phyloP scores from a whole-genome alignment of 345 rosid genomes.

The Murraya paniculata region DNA sequence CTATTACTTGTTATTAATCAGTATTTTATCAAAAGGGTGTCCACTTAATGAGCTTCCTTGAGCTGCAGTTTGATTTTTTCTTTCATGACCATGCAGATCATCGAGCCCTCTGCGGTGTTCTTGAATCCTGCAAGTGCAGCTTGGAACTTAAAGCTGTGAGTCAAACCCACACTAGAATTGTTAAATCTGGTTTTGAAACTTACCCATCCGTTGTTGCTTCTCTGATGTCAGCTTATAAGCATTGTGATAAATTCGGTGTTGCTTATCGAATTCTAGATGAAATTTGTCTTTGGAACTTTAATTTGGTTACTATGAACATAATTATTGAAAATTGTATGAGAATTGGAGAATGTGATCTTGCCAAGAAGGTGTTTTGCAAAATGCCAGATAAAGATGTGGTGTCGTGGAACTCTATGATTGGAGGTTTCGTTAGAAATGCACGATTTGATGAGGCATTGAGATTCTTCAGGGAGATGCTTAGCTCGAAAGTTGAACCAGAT shows the following conservation, averaged over 20 bases:
- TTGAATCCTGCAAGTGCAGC: constrained; percentile 48
- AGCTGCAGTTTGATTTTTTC: not conserved
- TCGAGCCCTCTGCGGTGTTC: constrained; percentile 31
- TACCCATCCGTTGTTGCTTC: constrained; percentile 52
- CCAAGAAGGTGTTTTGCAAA: constrained; percentile 51
- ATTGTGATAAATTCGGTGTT: constrained; percentile 29
- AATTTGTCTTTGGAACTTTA: constrained; percentile 31
- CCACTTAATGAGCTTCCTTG: not conserved
- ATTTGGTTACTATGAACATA: constrained; percentile 41
- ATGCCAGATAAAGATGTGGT: constrained; percentile 50
- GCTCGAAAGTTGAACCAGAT: constrained; percentile 47
- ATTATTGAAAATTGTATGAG: constrained; percentile 46
- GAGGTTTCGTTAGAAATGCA: constrained; percentile 55
- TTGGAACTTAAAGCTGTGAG: constrained; percentile 35
- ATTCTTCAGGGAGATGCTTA: constrained; percentile 49
- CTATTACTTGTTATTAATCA: not conserved
- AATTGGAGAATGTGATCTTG: constrained; percentile 50
- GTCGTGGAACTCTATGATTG: constrained; percentile 79
- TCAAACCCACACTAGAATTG: constrained; percentile 49
- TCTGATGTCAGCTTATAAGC: constrained; percentile 48
- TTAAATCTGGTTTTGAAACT: constrained; percentile 57
- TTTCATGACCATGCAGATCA: constrained; percentile 29
- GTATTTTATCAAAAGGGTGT: not conserved
- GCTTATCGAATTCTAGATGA: constrained; percentile 42
- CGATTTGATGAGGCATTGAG: constrained; percentile 54